Evolutionary conservation across 2,329 filamentous ascomycete genomes (phyloP).

Genomic region (Mycosphaerella arachidis): DNA sequence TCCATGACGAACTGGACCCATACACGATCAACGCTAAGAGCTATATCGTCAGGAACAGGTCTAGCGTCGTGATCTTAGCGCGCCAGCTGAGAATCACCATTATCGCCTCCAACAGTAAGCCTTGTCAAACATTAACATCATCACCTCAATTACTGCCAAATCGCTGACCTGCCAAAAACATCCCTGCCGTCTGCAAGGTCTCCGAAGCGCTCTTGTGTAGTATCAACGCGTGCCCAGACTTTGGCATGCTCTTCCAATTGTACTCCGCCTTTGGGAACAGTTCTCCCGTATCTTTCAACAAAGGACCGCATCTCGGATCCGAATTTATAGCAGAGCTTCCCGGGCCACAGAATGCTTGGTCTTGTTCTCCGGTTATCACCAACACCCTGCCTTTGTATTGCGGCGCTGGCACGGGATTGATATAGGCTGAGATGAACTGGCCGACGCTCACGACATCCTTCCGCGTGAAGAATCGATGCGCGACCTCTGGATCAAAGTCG

Average conservation of each 20-base stretch:
- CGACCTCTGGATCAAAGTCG: conserved; percentile 11
- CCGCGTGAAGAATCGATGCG: conserved; percentile 10
- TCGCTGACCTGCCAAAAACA: conserved; percentile 5
- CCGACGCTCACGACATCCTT: conserved; percentile 15
- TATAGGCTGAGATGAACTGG: conserved; percentile 14
- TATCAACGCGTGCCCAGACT: conserved; percentile 10
- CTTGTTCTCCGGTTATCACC: conserved; percentile 15
- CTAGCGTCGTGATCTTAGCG: neutral
- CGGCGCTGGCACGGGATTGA: conserved; percentile 4
- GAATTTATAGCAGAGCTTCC: conserved; percentile 12
- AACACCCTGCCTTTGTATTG: conserved; percentile 13
- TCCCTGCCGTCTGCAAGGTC: conserved; percentile 8
- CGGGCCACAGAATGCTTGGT: conserved; percentile 18
- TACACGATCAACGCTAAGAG: neutral
- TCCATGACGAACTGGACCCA: neutral
- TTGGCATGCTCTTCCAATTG: conserved; percentile 12
- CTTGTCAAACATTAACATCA: neutral
- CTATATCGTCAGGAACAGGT: neutral
- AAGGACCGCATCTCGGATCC: conserved; percentile 6
- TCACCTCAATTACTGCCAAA: neutral
- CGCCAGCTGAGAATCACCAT: neutral
- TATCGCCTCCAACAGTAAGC: neutral
- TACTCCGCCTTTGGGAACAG: conserved; percentile 16
- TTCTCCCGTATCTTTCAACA: conserved; percentile 10
- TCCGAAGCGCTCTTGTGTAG: conserved; percentile 7